A percentile compares a stretch with the other conserved stretches of the same genome.
Conservation (phyloP, 495 filamentous ascomycete species). For the Schizothecium vesticola region DNA sequence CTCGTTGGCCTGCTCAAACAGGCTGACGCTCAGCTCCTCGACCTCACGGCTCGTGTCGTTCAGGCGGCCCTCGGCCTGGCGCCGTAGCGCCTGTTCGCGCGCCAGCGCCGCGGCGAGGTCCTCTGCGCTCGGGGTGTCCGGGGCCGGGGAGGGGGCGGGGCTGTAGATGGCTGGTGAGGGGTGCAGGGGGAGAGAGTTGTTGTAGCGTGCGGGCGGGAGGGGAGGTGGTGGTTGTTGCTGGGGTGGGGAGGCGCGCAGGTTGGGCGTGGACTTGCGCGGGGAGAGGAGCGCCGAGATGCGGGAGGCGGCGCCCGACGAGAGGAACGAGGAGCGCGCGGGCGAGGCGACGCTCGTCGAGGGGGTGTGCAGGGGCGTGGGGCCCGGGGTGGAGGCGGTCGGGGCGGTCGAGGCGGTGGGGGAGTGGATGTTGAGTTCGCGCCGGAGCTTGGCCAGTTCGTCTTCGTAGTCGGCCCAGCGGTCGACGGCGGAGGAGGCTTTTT, state of each 20-base stretch:
- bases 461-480: constrained; percentile 93
- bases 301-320: constrained; percentile 35
- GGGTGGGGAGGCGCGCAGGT: constrained; percentile 43
- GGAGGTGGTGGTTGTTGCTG: constrained; percentile 21
- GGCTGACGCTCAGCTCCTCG: constrained; percentile 77
- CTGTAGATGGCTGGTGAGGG: constrained; percentile 21
- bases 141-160: constrained; percentile 1
- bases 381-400: constrained; percentile 11
- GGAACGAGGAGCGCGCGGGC: constrained; percentile 37
- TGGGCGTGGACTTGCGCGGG: constrained; percentile 47
- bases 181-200: constrained; percentile 3
- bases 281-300: constrained; percentile 65
- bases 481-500: constrained; percentile 68
- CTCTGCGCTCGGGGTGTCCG: constrained; percentile 29
- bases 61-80: constrained; percentile 68
- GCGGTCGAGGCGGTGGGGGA: constrained; percentile 1
- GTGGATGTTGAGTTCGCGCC: constrained; percentile 33
- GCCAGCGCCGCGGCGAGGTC: constrained; percentile 66
- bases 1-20: constrained; percentile 94
- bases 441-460: constrained; percentile 71
- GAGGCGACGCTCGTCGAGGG: constrained; percentile 16
- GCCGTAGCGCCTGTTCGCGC: constrained; percentile 65
- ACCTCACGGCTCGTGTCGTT: constrained; percentile 70
- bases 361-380: constrained; percentile 8
- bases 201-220: constrained; percentile 5